Conservation (phyloP, 2,329 filamentous ascomycete genomes). For the Camptophora hylomeconis region DNA sequence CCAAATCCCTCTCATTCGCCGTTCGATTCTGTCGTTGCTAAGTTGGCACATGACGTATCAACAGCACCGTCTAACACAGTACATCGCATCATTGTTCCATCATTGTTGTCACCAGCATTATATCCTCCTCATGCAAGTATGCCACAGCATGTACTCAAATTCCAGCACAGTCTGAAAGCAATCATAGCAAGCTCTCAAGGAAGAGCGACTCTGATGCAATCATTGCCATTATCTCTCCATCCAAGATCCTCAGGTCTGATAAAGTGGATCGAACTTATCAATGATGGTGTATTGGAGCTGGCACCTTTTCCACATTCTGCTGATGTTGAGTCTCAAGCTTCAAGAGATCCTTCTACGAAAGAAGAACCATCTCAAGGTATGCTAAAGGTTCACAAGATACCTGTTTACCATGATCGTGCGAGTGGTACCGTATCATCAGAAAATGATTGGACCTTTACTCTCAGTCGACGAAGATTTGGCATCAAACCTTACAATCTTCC, state of each 20-base stretch:
- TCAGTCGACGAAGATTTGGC: constrained; percentile 71
- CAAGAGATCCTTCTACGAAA: constrained; percentile 29
- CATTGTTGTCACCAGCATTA: constrained; percentile 70
- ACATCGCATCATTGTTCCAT: constrained; percentile 76
- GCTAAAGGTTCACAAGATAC: constrained; percentile 68
- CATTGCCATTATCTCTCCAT: constrained; percentile 67
- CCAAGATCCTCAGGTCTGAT: constrained; percentile 63
- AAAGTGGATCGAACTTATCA: constrained; percentile 73
- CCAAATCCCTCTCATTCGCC: constrained; percentile 33
- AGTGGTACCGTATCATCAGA: constrained; percentile 57
- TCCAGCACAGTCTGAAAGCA: constrained; percentile 65
- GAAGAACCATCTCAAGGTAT: constrained; percentile 78
- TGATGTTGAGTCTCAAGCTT: constrained; percentile 24
- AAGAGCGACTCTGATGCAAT: constrained; percentile 59
- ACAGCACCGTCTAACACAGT: constrained; percentile 43
- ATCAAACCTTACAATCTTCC: constrained; percentile 84
- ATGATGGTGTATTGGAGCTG: constrained; percentile 77
- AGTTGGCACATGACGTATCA: constrained; percentile 38
- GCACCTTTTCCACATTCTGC: constrained; percentile 55
- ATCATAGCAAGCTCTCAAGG: constrained; percentile 56
- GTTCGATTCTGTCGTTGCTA: constrained; percentile 49
- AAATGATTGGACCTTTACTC: constrained; percentile 79
- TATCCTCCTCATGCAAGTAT: constrained; percentile 58
- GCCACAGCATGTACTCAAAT: constrained; percentile 64
- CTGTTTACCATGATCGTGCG: constrained; percentile 77